phyloP scores from a whole-genome alignment of 306 rosid species.

The Sophora flavescens region DNA sequence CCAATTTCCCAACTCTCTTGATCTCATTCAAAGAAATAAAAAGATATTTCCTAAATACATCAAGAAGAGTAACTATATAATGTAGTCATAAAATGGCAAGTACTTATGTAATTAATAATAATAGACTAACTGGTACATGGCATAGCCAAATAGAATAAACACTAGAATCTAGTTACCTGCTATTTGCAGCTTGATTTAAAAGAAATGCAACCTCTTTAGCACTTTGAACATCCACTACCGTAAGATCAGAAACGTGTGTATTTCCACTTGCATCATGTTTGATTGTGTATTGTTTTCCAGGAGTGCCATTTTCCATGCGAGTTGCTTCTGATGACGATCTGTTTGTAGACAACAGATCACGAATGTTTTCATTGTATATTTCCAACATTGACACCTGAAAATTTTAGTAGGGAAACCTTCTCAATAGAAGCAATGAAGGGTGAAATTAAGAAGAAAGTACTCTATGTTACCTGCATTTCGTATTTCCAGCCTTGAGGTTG shows the following conservation, averaged over 20 bases:
- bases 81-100: slow-evolving; percentile 9
- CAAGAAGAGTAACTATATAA: not conserved
- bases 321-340: slow-evolving; percentile 57
- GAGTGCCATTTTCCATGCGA: slow-evolving; percentile 69
- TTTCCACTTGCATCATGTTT: slow-evolving; percentile 89
- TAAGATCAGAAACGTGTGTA: slow-evolving; percentile 89
- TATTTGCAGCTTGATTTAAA: slow-evolving; percentile 82
- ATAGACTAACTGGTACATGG: not conserved
- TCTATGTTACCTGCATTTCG: slow-evolving; percentile 84
- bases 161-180: slow-evolving; percentile 70
- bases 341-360: slow-evolving; percentile 78
- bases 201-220: slow-evolving; percentile 91
- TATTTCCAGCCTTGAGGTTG: slow-evolving; percentile 96
- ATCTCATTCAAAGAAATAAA: slow-evolving; percentile 29
- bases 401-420: slow-evolving; percentile 20
- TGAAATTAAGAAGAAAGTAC: slow-evolving; percentile 35
- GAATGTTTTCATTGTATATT: slow-evolving; percentile 92
- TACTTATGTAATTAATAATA: not conserved
- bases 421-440: slow-evolving; percentile 13
- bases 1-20: not conserved
- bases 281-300: slow-evolving; percentile 84
- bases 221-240: slow-evolving; percentile 87
- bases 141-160: slow-evolving; percentile 17
- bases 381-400: slow-evolving; percentile 94
- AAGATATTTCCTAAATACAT: not conserved